Base-by-base conservation (phyloP, 257 asterid genomes). In the Orobanche coerulescens region DNA sequence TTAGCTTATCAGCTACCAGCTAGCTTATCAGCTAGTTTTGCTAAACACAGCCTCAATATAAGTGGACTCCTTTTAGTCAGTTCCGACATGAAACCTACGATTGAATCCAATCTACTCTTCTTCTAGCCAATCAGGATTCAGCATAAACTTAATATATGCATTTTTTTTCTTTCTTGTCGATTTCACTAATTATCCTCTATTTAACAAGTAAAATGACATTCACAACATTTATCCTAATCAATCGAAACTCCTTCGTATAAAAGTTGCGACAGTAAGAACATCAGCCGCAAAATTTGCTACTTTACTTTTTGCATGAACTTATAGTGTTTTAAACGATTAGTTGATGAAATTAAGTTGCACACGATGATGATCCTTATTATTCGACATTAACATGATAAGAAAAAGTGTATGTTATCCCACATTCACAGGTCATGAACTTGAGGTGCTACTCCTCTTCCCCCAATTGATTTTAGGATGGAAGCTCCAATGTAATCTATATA, bases 41-140 rank as follows among this genome's bases (percentile, higher is more conserved):
- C 68, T 59, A 82, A 80, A 86, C 56, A 77, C 86, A 85, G 91
- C n/a, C n/a, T 82, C 90, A 82, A 82, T 60, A 52, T 14, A 47
- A 55, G n/a, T 71, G 62, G 73, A 65, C 59, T 58, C 30, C 16
- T 40, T 68, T 37, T 33, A 30, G 7, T 71, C 71, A 24, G 19
- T 52, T 40, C 31, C 33, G 62, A 39, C 65, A 69, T 61, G 55
- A 49, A 66, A 64, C 59, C 74, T 43, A 33, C 22, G 67, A 24
- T 46, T 30, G 55, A 30, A 2, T 16, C 7, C 42, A n/a, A n/a
- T n/a, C 31, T 57, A 44, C 6, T 19, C 9, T 37, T 37, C 46
- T 50, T 53, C 25, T 24, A 47, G 58, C 3, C 40, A 50, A 51
- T 66, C 28, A 9, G 64, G 52, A n/a, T n/a, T n/a, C n/a, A n/a